Evolutionary conservation across 2,329 filamentous ascomycete species (phyloP).

Genomic region (Alternaria arbusti): DNA sequence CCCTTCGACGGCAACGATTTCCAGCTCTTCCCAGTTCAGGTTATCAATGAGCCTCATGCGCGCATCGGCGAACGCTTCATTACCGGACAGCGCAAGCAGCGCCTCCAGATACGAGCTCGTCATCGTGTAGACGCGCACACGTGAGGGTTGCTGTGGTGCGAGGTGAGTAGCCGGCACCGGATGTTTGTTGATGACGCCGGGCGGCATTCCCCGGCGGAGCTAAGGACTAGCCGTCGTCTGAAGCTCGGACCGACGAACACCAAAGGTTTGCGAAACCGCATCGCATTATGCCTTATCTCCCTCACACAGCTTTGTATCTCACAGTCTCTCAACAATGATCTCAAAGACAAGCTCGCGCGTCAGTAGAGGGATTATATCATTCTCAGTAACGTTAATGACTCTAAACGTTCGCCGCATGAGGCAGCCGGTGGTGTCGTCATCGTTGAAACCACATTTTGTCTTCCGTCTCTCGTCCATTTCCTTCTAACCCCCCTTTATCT

Average conservation of each 20-base stretch:
- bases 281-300: no score
- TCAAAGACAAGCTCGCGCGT: no score
- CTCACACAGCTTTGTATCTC: not conserved
- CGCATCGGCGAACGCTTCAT: not conserved
- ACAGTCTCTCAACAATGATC: not conserved
- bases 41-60: not conserved
- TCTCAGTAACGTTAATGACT: rapidly evolving
- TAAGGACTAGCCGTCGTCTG: not conserved
- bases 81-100: not conserved
- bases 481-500: no score
- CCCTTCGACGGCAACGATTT: not conserved
- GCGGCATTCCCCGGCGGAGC: not conserved
- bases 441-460: no score
- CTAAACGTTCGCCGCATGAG: rapidly evolving
- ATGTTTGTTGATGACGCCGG: not conserved
- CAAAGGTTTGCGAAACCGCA: not conserved
- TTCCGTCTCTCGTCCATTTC: no score
- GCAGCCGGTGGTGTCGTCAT: no score
- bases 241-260: not conserved
- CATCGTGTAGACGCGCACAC: not conserved
- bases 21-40: not conserved
- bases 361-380: rapidly evolving
- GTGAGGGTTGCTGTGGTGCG: not conserved
- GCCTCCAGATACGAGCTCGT: not conserved
- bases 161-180: not conserved